phyloP scores from a whole-genome alignment of 805 yeast species.

The Blastobotrys muscicola region DNA sequence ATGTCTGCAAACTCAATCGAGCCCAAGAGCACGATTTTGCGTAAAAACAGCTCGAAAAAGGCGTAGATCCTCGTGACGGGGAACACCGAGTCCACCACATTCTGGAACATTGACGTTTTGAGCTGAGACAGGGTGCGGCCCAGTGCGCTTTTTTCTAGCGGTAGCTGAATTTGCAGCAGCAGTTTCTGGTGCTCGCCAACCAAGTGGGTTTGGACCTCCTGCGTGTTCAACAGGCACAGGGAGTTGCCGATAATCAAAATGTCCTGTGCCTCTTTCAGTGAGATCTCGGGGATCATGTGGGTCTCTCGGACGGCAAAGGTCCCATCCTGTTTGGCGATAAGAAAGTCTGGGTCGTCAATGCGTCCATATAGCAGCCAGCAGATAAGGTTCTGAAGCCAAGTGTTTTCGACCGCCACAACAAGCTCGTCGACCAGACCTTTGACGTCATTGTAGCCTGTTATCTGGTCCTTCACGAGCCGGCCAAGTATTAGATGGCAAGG shows the following conservation, averaged over 20 bases:
- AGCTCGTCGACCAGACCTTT: conserved; percentile 7
- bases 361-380: conserved; percentile 18
- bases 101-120: conserved; percentile 8
- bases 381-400: conserved; percentile 15
- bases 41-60: conserved; percentile 9
- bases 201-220: neutral
- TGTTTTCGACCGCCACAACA: conserved; percentile 10
- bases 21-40: conserved; percentile 12
- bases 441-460: conserved; percentile 10
- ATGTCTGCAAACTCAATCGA: conserved; percentile 11
- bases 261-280: conserved; percentile 3
- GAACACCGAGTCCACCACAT: conserved; percentile 8
- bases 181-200: conserved; percentile 2
- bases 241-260: conserved; percentile 12
- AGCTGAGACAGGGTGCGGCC: conserved; percentile 1
- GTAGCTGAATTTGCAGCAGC: conserved; percentile 4
- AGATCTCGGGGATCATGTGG: neutral
- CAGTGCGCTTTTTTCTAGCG: conserved; percentile 7
- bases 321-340: conserved; percentile 8
- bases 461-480: conserved; percentile 8
- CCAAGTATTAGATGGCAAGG: conserved; percentile 7
- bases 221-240: conserved; percentile 1
- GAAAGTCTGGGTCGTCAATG: conserved; percentile 11
- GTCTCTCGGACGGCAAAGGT: neutral
- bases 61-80: conserved; percentile 4